phyloP scores from a whole-genome alignment of 495 filamentous ascomycete genomes.

The Neurospora sp. region DNA sequence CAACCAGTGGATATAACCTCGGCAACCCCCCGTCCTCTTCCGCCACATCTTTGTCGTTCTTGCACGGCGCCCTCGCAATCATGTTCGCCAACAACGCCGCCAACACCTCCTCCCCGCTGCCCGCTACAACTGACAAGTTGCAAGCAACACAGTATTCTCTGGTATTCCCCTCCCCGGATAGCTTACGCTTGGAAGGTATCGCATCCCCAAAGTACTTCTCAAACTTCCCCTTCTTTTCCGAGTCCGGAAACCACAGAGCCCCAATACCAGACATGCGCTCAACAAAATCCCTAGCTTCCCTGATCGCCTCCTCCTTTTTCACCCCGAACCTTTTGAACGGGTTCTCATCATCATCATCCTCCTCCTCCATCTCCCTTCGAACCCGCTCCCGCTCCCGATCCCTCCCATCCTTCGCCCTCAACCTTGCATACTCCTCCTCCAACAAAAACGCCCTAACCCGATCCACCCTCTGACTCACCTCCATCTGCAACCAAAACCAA shows the following conservation, averaged over 20 bases:
- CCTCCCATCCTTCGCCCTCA: background rate
- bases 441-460: background rate
- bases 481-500: background rate
- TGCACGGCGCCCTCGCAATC: conserved; percentile 15
- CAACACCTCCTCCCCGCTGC: conserved; percentile 21
- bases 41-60: background rate
- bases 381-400: background rate
- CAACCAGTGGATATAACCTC: conserved; percentile 24
- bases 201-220: conserved; percentile 14
- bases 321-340: conserved; percentile 11
- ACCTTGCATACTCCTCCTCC: background rate
- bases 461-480: conserved; percentile 2
- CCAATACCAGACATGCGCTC: conserved; percentile 23
- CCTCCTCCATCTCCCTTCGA: background rate
- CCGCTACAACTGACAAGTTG: conserved; percentile 33
- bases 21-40: conserved; percentile 15
- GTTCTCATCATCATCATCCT: conserved; percentile 2
- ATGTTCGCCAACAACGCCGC: conserved; percentile 28
- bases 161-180: background rate
- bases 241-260: conserved; percentile 16
- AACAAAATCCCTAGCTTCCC: conserved; percentile 17
- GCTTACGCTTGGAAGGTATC: conserved; percentile 10
- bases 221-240: conserved; percentile 16
- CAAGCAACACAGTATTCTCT: conserved; percentile 32
- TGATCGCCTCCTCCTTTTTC: background rate